These are phyloP conservation scores for Coprinopsis marcescibilis DNA, from an alignment of 768 basidiomycete species.

Conservation along the genomic window DNA sequence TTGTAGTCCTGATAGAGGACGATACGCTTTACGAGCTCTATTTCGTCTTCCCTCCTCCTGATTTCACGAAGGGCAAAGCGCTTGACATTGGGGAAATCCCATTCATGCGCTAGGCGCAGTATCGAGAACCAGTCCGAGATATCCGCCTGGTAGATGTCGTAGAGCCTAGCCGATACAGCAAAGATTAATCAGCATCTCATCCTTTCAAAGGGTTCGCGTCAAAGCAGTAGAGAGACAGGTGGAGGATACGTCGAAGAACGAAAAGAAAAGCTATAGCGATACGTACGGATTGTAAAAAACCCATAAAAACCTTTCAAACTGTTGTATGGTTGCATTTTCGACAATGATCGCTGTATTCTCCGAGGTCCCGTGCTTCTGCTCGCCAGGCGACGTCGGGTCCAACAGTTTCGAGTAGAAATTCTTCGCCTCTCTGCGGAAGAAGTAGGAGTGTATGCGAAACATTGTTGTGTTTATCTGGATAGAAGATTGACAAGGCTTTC, in stretches of 20 bases:
- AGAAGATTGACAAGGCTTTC: neutral
- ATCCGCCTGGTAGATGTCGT: conserved; percentile 47
- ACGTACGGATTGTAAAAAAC: conserved; percentile 60
- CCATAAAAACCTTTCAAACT: conserved; percentile 54
- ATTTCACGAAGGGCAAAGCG: conserved; percentile 55
- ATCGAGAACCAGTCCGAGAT: conserved; percentile 52
- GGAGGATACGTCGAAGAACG: conserved; percentile 19
- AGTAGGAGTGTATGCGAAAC: conserved; percentile 48
- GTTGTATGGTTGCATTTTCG: conserved; percentile 33
- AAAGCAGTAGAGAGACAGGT: too few species aligned
- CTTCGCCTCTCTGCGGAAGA: conserved; percentile 47
- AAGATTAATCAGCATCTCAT: too few species aligned
- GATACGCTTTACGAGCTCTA: conserved; percentile 25
- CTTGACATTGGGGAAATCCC: conserved; percentile 53
- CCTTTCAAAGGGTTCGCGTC: too few species aligned
- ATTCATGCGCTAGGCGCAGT: conserved; percentile 49
- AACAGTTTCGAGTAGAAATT: conserved; percentile 33
- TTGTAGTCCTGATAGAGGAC: conserved; percentile 47
- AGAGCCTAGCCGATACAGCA: too few species aligned
- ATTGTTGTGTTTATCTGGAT: conserved; percentile 38
- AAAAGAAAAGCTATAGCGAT: neutral
- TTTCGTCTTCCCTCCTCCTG: conserved; percentile 25
- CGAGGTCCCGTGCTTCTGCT: conserved; percentile 24
- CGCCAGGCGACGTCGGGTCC: conserved; percentile 19
- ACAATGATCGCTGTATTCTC: conserved; percentile 34